phyloP scores from a whole-genome alignment of 2,329 filamentous ascomycete genomes.

The Knufia petricola region DNA sequence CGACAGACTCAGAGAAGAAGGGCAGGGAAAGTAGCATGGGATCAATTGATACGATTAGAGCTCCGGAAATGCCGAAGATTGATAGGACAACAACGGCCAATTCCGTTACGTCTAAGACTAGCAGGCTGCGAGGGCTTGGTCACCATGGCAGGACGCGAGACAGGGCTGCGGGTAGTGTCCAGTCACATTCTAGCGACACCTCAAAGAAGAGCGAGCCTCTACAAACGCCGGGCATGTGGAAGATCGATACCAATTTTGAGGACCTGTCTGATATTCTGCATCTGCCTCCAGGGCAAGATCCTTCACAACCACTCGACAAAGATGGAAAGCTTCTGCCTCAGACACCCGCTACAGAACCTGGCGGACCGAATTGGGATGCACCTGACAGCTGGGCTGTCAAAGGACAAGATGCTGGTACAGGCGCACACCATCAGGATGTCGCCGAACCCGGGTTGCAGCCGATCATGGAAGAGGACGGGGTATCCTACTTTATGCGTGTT shows the following conservation, averaged over 20 bases:
- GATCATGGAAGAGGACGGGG: conserved; percentile 62
- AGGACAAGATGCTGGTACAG: conserved; percentile 39
- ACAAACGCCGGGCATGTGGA: conserved; percentile 1
- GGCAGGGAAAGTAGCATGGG: conserved; percentile 26
- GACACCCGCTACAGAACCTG: conserved; percentile 28
- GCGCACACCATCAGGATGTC: conserved; percentile 31
- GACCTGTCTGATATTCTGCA: conserved; percentile 88
- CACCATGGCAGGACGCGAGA: conserved; percentile 16
- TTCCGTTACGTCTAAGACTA: conserved; percentile 9
- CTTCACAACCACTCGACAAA: conserved; percentile 17
- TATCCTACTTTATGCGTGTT: conserved; percentile 83
- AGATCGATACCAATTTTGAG: conserved; percentile 73
- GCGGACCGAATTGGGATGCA: conserved; percentile 68
- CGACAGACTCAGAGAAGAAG: conserved; percentile 17
- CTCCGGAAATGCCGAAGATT: conserved; percentile 19
- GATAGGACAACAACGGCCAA: conserved; percentile 20
- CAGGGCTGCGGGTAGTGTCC: conserved; percentile 29
- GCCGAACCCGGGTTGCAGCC: conserved; percentile 58
- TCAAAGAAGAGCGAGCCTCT: conserved; percentile 22
- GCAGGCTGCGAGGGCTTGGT: conserved; percentile 18
- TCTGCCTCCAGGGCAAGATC: conserved; percentile 44
- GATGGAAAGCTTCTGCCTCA: conserved; percentile 27
- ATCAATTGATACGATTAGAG: conserved; percentile 26
- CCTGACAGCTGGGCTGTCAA: conserved; percentile 96
- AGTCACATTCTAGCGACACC: conserved; percentile 27